phyloP scores from a whole-genome alignment of 805 yeast genomes.

The Kodamaea fukazawae region DNA sequence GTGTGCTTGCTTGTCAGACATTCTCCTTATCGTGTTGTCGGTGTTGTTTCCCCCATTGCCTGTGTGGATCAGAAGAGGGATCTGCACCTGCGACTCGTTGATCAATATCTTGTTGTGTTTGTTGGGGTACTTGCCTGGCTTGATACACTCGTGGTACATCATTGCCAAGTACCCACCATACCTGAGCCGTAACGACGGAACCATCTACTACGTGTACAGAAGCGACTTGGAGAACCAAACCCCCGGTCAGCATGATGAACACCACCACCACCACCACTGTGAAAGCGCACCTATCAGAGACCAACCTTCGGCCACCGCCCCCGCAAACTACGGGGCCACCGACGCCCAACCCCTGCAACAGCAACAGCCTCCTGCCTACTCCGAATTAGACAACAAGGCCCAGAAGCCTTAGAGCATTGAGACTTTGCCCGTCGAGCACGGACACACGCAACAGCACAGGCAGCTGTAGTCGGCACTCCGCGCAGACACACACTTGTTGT shows the following conservation, averaged over 20 bases:
- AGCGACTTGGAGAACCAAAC: conserved; percentile 35
- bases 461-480: no score
- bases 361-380: conserved; percentile 7
- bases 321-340: conserved; percentile 27
- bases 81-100: conserved; percentile 53
- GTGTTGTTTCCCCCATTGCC: conserved; percentile 74
- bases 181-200: conserved; percentile 20
- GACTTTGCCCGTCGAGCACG: no score
- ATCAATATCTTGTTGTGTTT: conserved; percentile 42
- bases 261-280: conserved; percentile 12
- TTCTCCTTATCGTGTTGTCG: conserved; percentile 57
- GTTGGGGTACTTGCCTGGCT: conserved; percentile 51
- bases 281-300: conserved; percentile 7
- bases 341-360: conserved; percentile 11
- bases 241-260: conserved; percentile 22
- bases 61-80: conserved; percentile 63
- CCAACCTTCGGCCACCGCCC: conserved; percentile 12
- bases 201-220: conserved; percentile 34
- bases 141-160: conserved; percentile 49
- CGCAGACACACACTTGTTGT: no score
- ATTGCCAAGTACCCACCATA: conserved; percentile 47
- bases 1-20: conserved; percentile 45
- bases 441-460: no score
- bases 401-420: not conserved
- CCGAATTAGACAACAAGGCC: conserved; percentile 1